These are phyloP conservation scores for Calonectria multiphialidica DNA, from an alignment of 2,329 filamentous ascomycete genomes.

Conservation along the genomic window DNA sequence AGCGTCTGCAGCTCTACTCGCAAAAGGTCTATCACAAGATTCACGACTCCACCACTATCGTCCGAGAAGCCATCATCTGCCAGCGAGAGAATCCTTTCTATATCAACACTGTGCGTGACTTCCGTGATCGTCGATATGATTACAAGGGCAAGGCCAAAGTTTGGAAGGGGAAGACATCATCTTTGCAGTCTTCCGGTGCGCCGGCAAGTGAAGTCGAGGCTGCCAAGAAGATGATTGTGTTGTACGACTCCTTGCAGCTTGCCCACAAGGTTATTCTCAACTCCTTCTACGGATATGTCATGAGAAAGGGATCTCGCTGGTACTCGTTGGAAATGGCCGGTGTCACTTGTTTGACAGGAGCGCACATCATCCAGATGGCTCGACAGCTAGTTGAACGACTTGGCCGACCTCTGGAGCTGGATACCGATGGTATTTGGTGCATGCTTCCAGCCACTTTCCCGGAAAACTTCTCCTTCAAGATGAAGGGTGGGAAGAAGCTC, in stretches of 20 bases:
- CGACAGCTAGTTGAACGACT: constrained; percentile 93
- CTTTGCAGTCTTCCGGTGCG: constrained; percentile 86
- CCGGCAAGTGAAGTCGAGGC: constrained; percentile 83
- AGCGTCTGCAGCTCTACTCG: constrained; percentile 90
- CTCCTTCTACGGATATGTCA: constrained; percentile 99
- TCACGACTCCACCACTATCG: constrained; percentile 91
- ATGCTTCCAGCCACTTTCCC: constrained; percentile 97
- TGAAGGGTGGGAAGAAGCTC: constrained; percentile 96
- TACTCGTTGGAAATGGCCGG: constrained; percentile 99
- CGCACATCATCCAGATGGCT: constrained; percentile 96
- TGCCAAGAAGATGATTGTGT: constrained; percentile 98
- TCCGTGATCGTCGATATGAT: constrained; percentile 96
- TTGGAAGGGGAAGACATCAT: constrained; percentile 97
- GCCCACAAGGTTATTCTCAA: constrained; percentile 99
- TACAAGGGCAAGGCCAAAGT: constrained; percentile 99
- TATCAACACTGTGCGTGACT: constrained; percentile 94
- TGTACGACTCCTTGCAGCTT: constrained; percentile 95
- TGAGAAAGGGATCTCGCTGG: constrained; percentile 98
- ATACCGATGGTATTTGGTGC: constrained; percentile 99
- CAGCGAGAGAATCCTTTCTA: constrained; percentile 99
- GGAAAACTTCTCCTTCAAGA: constrained; percentile 93
- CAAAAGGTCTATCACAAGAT: constrained; percentile 99
- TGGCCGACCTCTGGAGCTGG: constrained; percentile 90
- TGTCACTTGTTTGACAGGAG: constrained; percentile 96
- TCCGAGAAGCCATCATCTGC: constrained; percentile 97